Evolutionary conservation across 345 rosid species (phyloP).

Genomic region (Brassica rapa): DNA sequence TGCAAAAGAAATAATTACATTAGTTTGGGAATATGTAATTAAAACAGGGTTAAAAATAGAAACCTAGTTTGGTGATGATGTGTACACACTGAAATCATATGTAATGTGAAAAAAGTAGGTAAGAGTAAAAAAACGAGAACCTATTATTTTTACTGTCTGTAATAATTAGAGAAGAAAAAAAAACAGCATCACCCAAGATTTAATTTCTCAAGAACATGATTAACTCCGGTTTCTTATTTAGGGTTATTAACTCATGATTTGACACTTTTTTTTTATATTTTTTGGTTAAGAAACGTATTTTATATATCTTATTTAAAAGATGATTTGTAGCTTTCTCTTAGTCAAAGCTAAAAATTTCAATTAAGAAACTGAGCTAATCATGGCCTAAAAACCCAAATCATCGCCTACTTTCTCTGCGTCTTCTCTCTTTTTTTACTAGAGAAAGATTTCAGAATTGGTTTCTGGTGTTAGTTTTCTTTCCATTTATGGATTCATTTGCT

Average conservation of each 20-base stretch:
- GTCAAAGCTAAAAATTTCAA: no score
- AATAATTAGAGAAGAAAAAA: background rate
- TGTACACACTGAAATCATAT: background rate
- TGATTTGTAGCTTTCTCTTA: no score
- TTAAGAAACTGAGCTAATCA: no score
- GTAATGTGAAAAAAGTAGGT: constrained; percentile 1
- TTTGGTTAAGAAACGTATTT: no score
- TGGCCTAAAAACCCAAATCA: constrained; percentile 15
- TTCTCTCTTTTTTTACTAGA: background rate
- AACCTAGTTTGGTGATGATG: background rate
- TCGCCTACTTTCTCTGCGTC: constrained; percentile 19
- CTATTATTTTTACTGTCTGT: background rate
- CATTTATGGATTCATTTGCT: constrained; percentile 29
- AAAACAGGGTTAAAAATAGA: background rate
- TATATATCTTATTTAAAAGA: no score
- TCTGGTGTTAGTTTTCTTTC: constrained; percentile 30
- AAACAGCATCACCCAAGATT: background rate
- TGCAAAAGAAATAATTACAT: background rate
- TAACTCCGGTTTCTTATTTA: background rate
- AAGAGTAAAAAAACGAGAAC: background rate
- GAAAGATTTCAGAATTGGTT: constrained; percentile 20
- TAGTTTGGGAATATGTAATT: background rate
- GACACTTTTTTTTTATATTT: no score
- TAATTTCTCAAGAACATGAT: constrained; percentile 4
- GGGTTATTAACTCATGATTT: no score